These are phyloP conservation scores for Margaritispora aquatica DNA, from an alignment of 495 filamentous ascomycete species.

Conservation along the genomic window DNA sequence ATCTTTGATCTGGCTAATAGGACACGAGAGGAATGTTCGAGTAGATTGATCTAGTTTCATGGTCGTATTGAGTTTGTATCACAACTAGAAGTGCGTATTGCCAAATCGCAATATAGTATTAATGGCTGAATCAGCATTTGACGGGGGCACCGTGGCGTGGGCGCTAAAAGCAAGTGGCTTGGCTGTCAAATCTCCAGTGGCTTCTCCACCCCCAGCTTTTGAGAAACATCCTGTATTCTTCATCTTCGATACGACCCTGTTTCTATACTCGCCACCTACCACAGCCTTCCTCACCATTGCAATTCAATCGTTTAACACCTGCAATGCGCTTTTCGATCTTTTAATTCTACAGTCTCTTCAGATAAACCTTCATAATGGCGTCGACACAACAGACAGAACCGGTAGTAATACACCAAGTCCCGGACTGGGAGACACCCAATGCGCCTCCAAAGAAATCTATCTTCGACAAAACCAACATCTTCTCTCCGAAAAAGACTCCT, in stretches of 20 bases:
- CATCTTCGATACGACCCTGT: neutral
- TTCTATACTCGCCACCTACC: neutral
- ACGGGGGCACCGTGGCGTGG: too few relatives aligned
- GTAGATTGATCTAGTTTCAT: too few relatives aligned
- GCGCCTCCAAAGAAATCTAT: constrained; percentile 26
- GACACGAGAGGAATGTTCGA: too few relatives aligned
- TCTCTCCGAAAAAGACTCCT: neutral
- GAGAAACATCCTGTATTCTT: neutral
- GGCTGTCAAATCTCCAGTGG: neutral
- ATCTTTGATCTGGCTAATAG: too few relatives aligned
- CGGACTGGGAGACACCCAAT: constrained; percentile 34
- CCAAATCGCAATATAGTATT: too few relatives aligned
- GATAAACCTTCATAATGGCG: neutral
- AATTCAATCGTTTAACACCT: neutral
- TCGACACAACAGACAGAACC: neutral
- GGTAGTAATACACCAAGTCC: constrained; percentile 25
- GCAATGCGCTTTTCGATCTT: neutral
- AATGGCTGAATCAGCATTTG: too few relatives aligned
- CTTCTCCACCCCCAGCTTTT: too few relatives aligned
- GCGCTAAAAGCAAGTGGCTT: neutral
- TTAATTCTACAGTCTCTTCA: neutral
- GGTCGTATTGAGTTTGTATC: too few relatives aligned
- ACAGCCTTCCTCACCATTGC: neutral
- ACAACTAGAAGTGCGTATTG: too few relatives aligned
- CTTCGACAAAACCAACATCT: constrained; percentile 10